phyloP scores from a whole-genome alignment of 108 stramenopile genomes.

The Phaeodactylum tricornutum region DNA sequence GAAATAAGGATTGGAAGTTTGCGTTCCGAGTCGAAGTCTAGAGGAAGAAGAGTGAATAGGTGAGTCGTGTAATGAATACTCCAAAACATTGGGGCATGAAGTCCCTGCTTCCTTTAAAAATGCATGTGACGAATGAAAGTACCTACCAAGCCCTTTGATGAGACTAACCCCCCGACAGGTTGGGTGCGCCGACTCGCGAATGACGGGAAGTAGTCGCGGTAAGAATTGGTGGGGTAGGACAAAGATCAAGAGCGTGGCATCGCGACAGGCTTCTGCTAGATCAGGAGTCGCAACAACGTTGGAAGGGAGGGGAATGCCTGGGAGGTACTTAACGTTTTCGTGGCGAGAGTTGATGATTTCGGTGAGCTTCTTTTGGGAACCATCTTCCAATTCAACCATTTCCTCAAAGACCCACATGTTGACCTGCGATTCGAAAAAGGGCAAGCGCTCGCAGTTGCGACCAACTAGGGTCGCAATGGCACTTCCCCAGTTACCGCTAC shows the following conservation, averaged over 20 bases:
- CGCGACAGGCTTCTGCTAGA: slow-evolving; percentile 67
- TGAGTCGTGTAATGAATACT: neutral
- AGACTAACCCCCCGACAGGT: slow-evolving; percentile 75
- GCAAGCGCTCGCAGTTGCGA: slow-evolving; percentile 55
- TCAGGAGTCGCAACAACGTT: slow-evolving; percentile 85
- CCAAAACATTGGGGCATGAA: no score
- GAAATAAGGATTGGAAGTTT: slow-evolving; percentile 69
- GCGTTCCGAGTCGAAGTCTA: slow-evolving; percentile 56
- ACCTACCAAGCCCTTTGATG: slow-evolving; percentile 73
- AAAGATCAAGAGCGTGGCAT: slow-evolving; percentile 87
- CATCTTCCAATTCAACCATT: slow-evolving; percentile 18
- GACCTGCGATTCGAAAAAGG: slow-evolving; percentile 59
- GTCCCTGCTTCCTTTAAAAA: no score
- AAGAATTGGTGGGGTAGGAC: slow-evolving; percentile 95
- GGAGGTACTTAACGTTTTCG: slow-evolving; percentile 96
- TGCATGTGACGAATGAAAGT: no score
- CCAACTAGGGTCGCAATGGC: slow-evolving; percentile 86
- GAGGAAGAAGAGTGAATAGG: neutral
- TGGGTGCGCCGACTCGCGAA: slow-evolving; percentile 52
- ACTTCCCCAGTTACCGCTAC: slow-evolving; percentile 91
- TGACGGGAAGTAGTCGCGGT: slow-evolving; percentile 59
- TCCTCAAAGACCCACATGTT: slow-evolving; percentile 97
- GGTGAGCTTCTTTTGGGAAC: slow-evolving; percentile 48
- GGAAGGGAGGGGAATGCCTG: slow-evolving; percentile 74
- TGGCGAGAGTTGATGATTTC: slow-evolving; percentile 87